phyloP scores from a whole-genome alignment of 352 stramenopile genomes.

The Halophytophthora batemanensis region DNA sequence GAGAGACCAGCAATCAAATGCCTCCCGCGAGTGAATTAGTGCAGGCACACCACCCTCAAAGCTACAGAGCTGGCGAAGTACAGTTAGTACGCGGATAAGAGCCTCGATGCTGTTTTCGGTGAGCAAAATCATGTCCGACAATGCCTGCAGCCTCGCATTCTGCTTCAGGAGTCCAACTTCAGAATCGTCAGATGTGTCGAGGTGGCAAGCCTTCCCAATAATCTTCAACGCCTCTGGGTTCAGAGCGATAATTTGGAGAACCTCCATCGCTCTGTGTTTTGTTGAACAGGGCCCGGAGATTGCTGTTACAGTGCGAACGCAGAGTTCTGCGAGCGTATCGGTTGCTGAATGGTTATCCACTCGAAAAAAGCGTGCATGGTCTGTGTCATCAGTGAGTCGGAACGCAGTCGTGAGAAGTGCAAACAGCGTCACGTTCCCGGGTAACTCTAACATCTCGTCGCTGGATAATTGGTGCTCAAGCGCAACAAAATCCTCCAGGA shows the following conservation, averaged over 20 bases:
- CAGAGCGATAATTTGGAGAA: constrained; percentile 7
- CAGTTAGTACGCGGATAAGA: constrained; percentile 4
- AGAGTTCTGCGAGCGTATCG: constrained; percentile 7
- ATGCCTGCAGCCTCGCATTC: constrained; percentile 1
- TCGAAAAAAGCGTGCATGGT: constrained; percentile 9
- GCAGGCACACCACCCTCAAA: neutral
- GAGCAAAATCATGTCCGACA: constrained; percentile 21
- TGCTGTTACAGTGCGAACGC: constrained; percentile 2
- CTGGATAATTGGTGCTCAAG: neutral
- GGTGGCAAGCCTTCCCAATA: constrained; percentile 5
- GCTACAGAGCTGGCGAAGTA: constrained; percentile 8
- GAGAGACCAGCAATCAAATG: constrained; percentile 12
- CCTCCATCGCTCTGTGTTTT: constrained; percentile 10
- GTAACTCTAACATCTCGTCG: neutral
- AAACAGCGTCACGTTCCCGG: constrained; percentile 1
- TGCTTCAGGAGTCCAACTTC: neutral
- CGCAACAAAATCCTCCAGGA: constrained; percentile 12
- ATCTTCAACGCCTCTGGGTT: constrained; percentile 1
- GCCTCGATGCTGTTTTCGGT: constrained; percentile 3
- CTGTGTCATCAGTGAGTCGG: constrained; percentile 1
- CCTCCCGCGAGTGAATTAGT: constrained; percentile 13
- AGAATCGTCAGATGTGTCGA: neutral
- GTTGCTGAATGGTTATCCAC: constrained; percentile 1
- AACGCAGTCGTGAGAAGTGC: constrained; percentile 7
- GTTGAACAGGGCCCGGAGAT: constrained; percentile 1